Conservation (phyloP, 495 filamentous ascomycete genomes). For the Delitschia confertaspora region DNA sequence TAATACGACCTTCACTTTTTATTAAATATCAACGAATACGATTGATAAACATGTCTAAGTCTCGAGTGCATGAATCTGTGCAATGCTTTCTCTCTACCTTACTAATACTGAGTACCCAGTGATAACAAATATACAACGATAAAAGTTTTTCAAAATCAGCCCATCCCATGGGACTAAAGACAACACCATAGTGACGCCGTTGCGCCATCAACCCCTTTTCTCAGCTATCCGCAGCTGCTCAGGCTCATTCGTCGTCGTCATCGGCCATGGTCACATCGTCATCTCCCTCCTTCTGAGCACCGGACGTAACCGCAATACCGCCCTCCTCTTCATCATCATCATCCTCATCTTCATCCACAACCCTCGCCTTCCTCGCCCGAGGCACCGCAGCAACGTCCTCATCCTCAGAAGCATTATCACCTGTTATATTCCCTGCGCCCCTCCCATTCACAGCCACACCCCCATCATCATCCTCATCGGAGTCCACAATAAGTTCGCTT, state of each 20-base stretch:
- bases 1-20: too few species aligned
- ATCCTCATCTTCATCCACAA: constrained; percentile 35
- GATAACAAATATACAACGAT: too few species aligned
- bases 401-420: constrained; percentile 1
- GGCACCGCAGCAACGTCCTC: constrained; percentile 19
- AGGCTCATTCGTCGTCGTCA: constrained; percentile 23
- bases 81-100: too few species aligned
- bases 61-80: too few species aligned
- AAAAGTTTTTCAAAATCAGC: too few species aligned
- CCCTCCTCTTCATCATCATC: constrained; percentile 28
- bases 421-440: not conserved
- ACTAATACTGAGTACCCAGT: too few species aligned
- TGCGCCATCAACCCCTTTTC: too few species aligned
- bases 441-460: constrained; percentile 10
- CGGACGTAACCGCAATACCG: not conserved
- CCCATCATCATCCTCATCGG: constrained; percentile 29
- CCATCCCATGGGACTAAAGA: too few species aligned
- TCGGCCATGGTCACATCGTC: constrained; percentile 1
- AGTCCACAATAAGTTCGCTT: constrained; percentile 33
- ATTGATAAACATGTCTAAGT: too few species aligned
- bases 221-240: too few species aligned
- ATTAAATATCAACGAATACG: too few species aligned
- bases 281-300: constrained; percentile 1
- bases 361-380: constrained; percentile 28
- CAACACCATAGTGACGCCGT: too few species aligned